Evolutionary conservation across 306 rosid species (phyloP), one percentile per base, ranked within the genome.

Genomic region (Quercus parvula): DNA sequence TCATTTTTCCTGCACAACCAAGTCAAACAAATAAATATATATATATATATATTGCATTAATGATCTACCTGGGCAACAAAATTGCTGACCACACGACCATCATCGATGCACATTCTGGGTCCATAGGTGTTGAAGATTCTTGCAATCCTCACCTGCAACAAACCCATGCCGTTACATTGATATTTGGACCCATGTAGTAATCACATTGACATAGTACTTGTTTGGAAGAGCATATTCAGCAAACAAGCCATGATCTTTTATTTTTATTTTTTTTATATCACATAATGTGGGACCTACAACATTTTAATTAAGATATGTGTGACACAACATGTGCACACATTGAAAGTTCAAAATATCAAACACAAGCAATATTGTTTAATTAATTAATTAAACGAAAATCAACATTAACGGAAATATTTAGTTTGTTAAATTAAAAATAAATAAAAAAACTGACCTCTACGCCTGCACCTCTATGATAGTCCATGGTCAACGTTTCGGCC

Each of bases 401-500:
- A 62, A 62, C 0, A 41, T 41, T 41, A 41, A 41, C 11, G 46
- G 46, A 41, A 41, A 41, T 41, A 8, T 41, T 2, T 41, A 41
- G 46, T 8, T 41, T 41, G 2, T 11, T 2, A 41, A 41, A 41
- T 7, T 8, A 1, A 25, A 63, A 3, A 2, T 2, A 28, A 28
- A 28, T 3, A n/a, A 1, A 38, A 51, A 55, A 67, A 31, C 69
- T 56, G 62, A 93, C 99, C 94, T 91, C 93, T 0, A 93, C 99
- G 0, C 68, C 93, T 28, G 99, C 99, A 41, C 99, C 99, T 79
- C 99, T 61, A 79, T 95, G 98, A 62, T 95, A 95, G 80, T 95
- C 99, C 99, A 95, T 95, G 51, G 99, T 90, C 91, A 95, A 88
- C 66, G 99, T 95, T 86, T 95, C 99, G 0, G 99, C 99, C 78